Percentiles rank a stretch among this genome's conserved stretches.
Conservation (phyloP, 768 basidiomycete genomes). For the Lactifluus pinguis region DNA sequence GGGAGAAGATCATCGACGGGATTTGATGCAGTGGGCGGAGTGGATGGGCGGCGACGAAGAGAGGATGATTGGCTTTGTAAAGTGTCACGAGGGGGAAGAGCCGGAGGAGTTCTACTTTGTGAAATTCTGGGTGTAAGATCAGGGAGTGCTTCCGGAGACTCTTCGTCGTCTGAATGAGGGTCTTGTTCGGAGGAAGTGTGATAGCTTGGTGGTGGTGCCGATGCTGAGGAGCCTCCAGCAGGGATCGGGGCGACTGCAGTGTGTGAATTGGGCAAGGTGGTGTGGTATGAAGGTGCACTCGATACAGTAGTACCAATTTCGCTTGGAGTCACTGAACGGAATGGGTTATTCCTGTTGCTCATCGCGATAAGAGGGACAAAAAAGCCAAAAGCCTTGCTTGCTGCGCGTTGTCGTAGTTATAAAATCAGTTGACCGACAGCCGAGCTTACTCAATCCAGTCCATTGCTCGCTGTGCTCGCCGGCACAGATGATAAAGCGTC, state of each 20-base stretch:
- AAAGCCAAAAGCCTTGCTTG: too few species aligned
- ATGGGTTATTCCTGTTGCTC: slow-evolving; percentile 7
- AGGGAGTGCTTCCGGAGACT: slow-evolving; percentile 3
- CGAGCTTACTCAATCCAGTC: too few species aligned
- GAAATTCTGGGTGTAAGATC: neutral
- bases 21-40: neutral
- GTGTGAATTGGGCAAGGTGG: neutral
- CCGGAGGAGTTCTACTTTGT: neutral
- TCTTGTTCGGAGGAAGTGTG: neutral
- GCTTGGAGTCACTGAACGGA: slow-evolving; percentile 12
- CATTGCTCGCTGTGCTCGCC: neutral
- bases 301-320: slow-evolving; percentile 3
- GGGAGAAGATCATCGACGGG: neutral
- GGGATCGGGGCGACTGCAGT: neutral
- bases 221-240: neutral
- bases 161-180: neutral
- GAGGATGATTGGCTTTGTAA: neutral
- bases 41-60: neutral
- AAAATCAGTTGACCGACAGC: too few species aligned
- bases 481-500: slow-evolving; percentile 34
- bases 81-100: neutral
- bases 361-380: neutral
- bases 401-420: too few species aligned
- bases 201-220: slow-evolving; percentile 3
- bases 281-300: neutral